phyloP scores from a whole-genome alignment of 192 early-diverging fungal genomes.

The Coemansia sp. region DNA sequence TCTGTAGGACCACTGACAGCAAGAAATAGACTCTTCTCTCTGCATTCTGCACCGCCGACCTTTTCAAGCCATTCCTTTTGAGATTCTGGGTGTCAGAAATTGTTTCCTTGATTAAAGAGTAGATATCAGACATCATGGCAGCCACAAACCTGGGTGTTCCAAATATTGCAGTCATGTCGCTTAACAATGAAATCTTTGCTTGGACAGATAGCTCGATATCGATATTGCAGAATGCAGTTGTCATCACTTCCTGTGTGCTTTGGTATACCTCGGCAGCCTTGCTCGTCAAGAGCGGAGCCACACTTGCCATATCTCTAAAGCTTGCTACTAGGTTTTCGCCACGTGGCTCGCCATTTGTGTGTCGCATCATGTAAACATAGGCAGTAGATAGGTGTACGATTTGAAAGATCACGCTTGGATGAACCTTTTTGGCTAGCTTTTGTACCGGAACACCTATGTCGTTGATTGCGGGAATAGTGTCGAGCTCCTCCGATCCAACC shows the following conservation, averaged over 20 bases:
- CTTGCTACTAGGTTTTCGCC: conserved; percentile 13
- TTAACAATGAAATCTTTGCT: conserved; percentile 23
- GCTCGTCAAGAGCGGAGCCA: conserved; percentile 23
- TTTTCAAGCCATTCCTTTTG: neutral
- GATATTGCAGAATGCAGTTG: conserved; percentile 21
- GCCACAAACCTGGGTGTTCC: conserved; percentile 13
- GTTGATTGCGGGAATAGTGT: conserved; percentile 9
- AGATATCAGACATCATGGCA: conserved; percentile 36
- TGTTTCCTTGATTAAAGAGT: conserved; percentile 16
- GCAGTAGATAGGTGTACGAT: conserved; percentile 38
- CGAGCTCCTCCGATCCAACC: neutral
- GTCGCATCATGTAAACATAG: conserved; percentile 48
- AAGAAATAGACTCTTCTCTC: conserved; percentile 35
- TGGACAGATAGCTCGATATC: conserved; percentile 18
- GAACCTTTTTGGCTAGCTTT: conserved; percentile 26
- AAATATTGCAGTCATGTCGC: conserved; percentile 29
- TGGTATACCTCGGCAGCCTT: conserved; percentile 27
- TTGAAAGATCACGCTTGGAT: conserved; percentile 47
- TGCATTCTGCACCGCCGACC: conserved; percentile 9
- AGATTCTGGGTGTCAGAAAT: neutral
- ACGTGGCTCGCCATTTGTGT: conserved; percentile 34
- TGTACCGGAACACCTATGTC: conserved; percentile 32
- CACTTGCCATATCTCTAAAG: conserved; percentile 14
- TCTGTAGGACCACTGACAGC: conserved; percentile 33
- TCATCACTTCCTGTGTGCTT: conserved; percentile 31